A percentile compares a stretch with the other conserved stretches of the same genome.
Conservation (phyloP, 805 yeast genomes). For the Starmerella apicola region DNA sequence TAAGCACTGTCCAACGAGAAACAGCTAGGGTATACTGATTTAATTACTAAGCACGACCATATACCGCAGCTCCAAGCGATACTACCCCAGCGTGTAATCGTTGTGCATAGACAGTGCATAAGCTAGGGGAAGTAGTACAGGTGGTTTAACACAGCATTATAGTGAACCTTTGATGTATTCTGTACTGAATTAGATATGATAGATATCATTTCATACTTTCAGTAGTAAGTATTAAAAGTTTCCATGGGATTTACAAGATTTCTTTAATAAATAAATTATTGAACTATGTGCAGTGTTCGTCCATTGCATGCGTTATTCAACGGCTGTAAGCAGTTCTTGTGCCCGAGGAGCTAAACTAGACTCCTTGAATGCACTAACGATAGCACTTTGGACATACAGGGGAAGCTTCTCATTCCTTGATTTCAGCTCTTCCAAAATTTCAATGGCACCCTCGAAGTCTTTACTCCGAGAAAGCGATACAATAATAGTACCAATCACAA, state of each 20-base stretch:
- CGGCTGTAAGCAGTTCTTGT: neutral
- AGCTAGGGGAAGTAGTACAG: too few species aligned
- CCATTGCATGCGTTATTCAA: neutral
- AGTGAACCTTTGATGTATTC: too few species aligned
- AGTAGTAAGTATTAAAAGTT: neutral
- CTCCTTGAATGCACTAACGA: neutral
- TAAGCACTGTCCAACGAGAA: too few species aligned
- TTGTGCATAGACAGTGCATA: too few species aligned
- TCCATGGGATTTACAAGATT: neutral
- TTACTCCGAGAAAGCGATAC: constrained; percentile 5
- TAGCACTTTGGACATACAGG: neutral
- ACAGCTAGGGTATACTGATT: too few species aligned
- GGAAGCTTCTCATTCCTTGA: neutral
- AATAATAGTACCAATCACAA: constrained; percentile 5
- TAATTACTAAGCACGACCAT: too few species aligned
- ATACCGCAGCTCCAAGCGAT: too few species aligned
- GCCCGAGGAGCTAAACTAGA: neutral
- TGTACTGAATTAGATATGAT: too few species aligned
- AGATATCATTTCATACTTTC: too few species aligned
- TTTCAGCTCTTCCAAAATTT: constrained; percentile 6
- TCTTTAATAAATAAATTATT: neutral
- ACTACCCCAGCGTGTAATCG: too few species aligned
- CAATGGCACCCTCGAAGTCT: constrained; percentile 6
- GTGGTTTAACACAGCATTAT: too few species aligned
- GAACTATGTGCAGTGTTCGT: neutral